A percentile compares a stretch with the other conserved stretches of the same genome.
phyloP scores from a whole-genome alignment of 169 alveolate species.

The Theileria parva region DNA sequence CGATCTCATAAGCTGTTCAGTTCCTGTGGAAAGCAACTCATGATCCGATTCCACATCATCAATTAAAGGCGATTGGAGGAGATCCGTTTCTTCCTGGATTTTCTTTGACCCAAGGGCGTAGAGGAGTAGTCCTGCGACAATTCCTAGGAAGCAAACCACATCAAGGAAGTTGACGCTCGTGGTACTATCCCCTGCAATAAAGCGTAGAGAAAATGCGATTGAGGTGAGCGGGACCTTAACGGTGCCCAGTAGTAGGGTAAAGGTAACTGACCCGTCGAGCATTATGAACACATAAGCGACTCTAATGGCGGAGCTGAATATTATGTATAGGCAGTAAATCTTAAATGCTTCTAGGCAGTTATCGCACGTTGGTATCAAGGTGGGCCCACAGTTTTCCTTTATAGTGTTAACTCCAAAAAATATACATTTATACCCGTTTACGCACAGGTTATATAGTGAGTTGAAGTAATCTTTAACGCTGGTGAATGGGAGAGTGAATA shows the following conservation, averaged over 20 bases:
- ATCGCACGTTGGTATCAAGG: slow-evolving; percentile 40
- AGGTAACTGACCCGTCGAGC: slow-evolving; percentile 64
- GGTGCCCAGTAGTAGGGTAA: slow-evolving; percentile 54
- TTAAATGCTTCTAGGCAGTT: slow-evolving; percentile 46
- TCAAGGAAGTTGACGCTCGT: slow-evolving; percentile 37
- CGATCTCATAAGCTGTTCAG: not conserved
- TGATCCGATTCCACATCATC: not conserved
- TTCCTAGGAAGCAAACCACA: slow-evolving; percentile 57
- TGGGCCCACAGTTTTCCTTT: slow-evolving; percentile 49
- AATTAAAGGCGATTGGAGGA: slow-evolving; percentile 54
- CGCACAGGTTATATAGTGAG: slow-evolving; percentile 7
- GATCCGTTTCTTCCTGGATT: slow-evolving; percentile 12
- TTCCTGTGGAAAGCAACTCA: not conserved
- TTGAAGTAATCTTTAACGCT: slow-evolving; percentile 15
- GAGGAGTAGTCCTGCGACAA: slow-evolving; percentile 35
- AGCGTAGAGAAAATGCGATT: slow-evolving; percentile 57
- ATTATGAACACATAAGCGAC: slow-evolving; percentile 58
- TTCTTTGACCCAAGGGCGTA: slow-evolving; percentile 56
- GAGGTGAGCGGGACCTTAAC: slow-evolving; percentile 65
- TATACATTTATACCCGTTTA: slow-evolving; percentile 46
- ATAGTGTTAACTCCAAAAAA: slow-evolving; percentile 55
- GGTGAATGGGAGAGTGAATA: slow-evolving; percentile 15
- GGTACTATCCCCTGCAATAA: slow-evolving; percentile 63
- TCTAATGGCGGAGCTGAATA: slow-evolving; percentile 49
- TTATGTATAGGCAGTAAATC: slow-evolving; percentile 26